Evolutionary conservation across 2,329 filamentous ascomycete genomes (phyloP), one percentile per base, ranked within the genome.

Genomic region (Aspergillus ochraceus): DNA sequence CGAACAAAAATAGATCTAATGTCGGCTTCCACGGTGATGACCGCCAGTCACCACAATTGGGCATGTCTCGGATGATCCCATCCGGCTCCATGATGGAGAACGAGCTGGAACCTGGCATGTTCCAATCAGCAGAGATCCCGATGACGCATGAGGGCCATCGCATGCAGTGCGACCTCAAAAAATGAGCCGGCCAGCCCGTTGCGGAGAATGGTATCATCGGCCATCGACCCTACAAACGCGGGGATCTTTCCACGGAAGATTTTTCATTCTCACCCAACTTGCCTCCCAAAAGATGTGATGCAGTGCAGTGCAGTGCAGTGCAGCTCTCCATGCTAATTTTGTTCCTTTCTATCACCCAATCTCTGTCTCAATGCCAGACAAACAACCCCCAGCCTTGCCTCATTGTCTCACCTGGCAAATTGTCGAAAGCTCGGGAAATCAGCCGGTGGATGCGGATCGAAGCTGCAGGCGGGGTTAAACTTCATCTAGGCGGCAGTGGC

Each of bases 361-460:
- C 6, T 1, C 3, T 4, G 36, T 42, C 36, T n/a, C 17, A 42
- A 42, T 17, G 36, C 36, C 36, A n/a, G 36, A 42, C 36, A 42
- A n/a, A 42, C 1, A 17, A 17, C 36, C 20, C 8, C 17, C 20
- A 22, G 32, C 54, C 54, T 56, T 56, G 49, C 54, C 39, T 56
- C 54, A 56, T 50, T 51, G 54, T 55, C 54, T 55, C 46, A 55
- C 32, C 29, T 56, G 32, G 47, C 36, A 26, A 52, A 36, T n/a
- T 42, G 36, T 42, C 14, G 36, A n/a, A 17, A 42, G 36, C 36
- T 42, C 36, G 36, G 36, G 36, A n/a, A n/a, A 17, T n/a, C 36
- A 17, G 14, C 36, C 36, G 36, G 36, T 42, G 36, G 22, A 2
- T 36, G 29, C 6, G 49, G 22, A 32, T 26, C 19, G 45, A 29